phyloP scores from a whole-genome alignment of 495 filamentous ascomycete species.

The Penicillium fimorum region DNA sequence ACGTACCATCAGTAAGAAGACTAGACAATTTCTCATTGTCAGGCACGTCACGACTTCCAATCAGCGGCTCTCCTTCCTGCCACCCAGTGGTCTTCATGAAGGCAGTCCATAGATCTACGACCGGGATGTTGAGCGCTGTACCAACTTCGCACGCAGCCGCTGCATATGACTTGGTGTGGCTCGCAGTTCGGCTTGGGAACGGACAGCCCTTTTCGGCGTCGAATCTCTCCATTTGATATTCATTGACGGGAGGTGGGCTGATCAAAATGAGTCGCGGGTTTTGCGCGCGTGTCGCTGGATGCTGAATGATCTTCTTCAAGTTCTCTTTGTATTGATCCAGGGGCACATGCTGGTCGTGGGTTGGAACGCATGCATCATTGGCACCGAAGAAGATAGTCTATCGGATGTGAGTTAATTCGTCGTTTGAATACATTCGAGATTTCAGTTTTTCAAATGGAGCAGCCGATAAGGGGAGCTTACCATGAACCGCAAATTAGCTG shows the following conservation, averaged over 20 bases:
- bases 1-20: constrained; percentile 60
- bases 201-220: constrained; percentile 21
- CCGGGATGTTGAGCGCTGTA: constrained; percentile 57
- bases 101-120: constrained; percentile 72
- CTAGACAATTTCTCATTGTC: constrained; percentile 47
- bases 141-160: constrained; percentile 66
- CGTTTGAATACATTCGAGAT: constrained; percentile 8
- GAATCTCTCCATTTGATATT: constrained; percentile 59
- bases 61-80: constrained; percentile 54
- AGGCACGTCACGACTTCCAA: constrained; percentile 52
- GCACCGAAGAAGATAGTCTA: constrained; percentile 82
- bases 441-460: neutral
- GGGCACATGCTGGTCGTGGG: constrained; percentile 68
- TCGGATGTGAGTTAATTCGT: neutral
- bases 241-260: constrained; percentile 77
- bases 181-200: constrained; percentile 58
- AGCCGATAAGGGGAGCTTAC: constrained; percentile 42
- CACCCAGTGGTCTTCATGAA: constrained; percentile 66
- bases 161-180: constrained; percentile 66
- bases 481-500: constrained; percentile 61
- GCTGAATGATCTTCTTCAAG: constrained; percentile 63
- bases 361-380: constrained; percentile 73
- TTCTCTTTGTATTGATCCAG: constrained; percentile 70
- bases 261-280: constrained; percentile 71
- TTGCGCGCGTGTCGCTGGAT: constrained; percentile 65